These are phyloP conservation scores for Globisporangium cystogenes DNA, from an alignment of 352 stramenopile species.

Conservation along the genomic window DNA sequence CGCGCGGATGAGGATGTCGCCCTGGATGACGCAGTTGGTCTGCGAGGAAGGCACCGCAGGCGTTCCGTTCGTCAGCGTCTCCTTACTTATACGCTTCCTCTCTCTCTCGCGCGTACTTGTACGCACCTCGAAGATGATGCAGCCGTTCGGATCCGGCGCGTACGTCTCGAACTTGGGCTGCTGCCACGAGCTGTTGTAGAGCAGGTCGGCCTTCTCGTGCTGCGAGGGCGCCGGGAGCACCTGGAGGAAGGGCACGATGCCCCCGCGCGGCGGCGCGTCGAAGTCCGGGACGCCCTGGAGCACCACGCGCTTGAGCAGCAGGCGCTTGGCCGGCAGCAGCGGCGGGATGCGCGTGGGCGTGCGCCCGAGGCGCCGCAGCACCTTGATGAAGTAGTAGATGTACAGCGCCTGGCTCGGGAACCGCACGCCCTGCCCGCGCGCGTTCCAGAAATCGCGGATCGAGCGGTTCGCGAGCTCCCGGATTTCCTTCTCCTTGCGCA, in stretches of 20 bases:
- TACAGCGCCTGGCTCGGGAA: slow-evolving; percentile 82
- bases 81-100: too few relatives aligned
- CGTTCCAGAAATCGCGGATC: slow-evolving; percentile 75
- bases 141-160: slow-evolving; percentile 35
- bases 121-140: slow-evolving; percentile 52
- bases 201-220: slow-evolving; percentile 39
- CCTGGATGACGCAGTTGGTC: slow-evolving; percentile 67
- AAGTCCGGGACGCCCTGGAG: slow-evolving; percentile 78
- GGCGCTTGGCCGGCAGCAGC: slow-evolving; percentile 47
- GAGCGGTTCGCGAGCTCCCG: slow-evolving; percentile 55
- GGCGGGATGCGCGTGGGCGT: slow-evolving; percentile 53
- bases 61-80: neutral
- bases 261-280: slow-evolving; percentile 48
- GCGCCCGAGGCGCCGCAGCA: slow-evolving; percentile 38
- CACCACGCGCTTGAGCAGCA: slow-evolving; percentile 49
- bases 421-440: slow-evolving; percentile 70
- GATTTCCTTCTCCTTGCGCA: slow-evolving; percentile 59
- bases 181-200: slow-evolving; percentile 76
- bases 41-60: slow-evolving; percentile 8
- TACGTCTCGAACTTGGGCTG: slow-evolving; percentile 59
- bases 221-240: slow-evolving; percentile 59
- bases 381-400: slow-evolving; percentile 87
- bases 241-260: slow-evolving; percentile 60
- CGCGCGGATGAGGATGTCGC: slow-evolving; percentile 60
- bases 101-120: too few relatives aligned